Percentiles rank a stretch among this genome's conserved stretches.
Evolutionary conservation across 208 protist genomes (phyloP).

Genomic region (Trypanosoma avium): DNA sequence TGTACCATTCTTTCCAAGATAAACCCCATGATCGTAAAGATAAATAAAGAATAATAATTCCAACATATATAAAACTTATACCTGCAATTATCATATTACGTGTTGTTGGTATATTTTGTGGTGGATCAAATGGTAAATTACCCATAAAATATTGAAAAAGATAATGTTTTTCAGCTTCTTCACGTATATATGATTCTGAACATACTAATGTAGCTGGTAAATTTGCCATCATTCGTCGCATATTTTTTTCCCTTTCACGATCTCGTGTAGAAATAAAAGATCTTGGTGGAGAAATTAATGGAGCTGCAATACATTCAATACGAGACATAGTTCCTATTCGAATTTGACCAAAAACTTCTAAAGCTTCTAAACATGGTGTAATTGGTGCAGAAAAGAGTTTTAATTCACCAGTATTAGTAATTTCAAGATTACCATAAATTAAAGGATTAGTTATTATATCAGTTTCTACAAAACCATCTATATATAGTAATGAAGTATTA

Average conservation of each 20-base stretch:
- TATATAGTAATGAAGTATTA: background rate
- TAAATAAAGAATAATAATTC: slow-evolving; percentile 36
- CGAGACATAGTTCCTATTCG: background rate
- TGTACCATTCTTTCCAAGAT: slow-evolving; percentile 36
- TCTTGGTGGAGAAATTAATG: background rate
- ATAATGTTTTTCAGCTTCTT: slow-evolving; percentile 32
- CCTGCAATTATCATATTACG: slow-evolving; percentile 35
- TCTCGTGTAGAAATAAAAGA: background rate
- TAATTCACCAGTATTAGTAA: background rate
- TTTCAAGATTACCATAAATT: slow-evolving; percentile 6
- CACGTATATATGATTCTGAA: slow-evolving; percentile 37
- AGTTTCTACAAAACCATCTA: slow-evolving; percentile 11
- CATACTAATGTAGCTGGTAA: slow-evolving; percentile 45
- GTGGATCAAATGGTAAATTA: slow-evolving; percentile 29
- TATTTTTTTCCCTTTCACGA: background rate
- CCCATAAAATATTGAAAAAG: slow-evolving; percentile 34
- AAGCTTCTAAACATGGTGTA: background rate
- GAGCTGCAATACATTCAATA: background rate
- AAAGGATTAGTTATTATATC: background rate
- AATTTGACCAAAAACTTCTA: background rate
- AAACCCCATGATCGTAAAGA: slow-evolving; percentile 41
- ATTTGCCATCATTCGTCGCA: slow-evolving; percentile 7
- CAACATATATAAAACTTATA: slow-evolving; percentile 26
- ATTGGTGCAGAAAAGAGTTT: slow-evolving; percentile 2
- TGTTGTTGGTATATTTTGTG: slow-evolving; percentile 24